Conservation (phyloP, 1,284 basidiomycete genomes). For the Ustilago nuda region DNA sequence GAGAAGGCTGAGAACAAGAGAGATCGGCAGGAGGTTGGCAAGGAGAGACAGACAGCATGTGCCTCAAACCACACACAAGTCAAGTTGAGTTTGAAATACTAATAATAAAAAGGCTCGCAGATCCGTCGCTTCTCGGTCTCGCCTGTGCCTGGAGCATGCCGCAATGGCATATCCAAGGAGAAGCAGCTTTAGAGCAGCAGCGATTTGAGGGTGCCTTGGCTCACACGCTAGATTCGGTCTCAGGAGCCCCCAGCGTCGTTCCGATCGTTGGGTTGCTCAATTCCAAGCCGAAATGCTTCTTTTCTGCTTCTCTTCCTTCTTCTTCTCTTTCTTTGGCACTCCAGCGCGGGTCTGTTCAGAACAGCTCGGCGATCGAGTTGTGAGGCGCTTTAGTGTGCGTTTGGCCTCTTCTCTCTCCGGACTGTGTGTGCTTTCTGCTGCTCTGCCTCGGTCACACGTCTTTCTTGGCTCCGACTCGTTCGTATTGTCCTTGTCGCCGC, state of each 20-base stretch:
- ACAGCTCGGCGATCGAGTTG: slow-evolving; percentile 3
- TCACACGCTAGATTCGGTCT: background rate
- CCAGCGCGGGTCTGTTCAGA: background rate
- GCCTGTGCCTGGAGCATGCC: slow-evolving; percentile 7
- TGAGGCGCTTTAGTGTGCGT: background rate
- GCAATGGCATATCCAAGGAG: background rate
- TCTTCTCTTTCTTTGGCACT: background rate
- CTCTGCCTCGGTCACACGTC: slow-evolving; percentile 15
- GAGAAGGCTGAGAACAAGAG: background rate
- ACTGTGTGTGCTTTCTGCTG: background rate
- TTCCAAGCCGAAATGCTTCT: slow-evolving; percentile 12
- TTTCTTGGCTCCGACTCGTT: background rate
- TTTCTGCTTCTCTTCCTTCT: background rate
- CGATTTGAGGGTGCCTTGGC: background rate
- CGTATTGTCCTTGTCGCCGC: background rate
- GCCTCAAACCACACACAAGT: no score
- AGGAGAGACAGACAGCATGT: background rate
- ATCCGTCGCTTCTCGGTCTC: slow-evolving; percentile 14
- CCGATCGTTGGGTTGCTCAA: slow-evolving; percentile 11
- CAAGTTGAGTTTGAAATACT: no score
- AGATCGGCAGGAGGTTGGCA: background rate
- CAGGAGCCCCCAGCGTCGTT: background rate
- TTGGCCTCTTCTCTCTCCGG: background rate
- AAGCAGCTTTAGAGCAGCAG: background rate
- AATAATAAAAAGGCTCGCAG: background rate